phyloP scores from a whole-genome alignment of 1,284 basidiomycete genomes.

The Tetrapyrgos nigripes region DNA sequence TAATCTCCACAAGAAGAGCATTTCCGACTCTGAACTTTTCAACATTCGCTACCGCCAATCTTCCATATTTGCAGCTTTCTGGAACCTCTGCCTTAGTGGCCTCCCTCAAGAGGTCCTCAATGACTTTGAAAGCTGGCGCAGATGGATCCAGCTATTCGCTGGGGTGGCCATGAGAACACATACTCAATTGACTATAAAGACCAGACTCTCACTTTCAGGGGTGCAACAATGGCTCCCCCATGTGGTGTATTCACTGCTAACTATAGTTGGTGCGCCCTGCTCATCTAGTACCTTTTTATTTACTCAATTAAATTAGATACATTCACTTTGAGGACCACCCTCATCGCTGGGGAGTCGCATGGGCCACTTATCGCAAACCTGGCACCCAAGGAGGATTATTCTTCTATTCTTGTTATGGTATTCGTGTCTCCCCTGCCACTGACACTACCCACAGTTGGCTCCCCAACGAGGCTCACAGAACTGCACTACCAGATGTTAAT shows the following conservation, averaged over 20 bases:
- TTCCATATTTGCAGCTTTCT: neutral
- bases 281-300: neutral
- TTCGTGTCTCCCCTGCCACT: neutral
- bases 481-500: neutral
- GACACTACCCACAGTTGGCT: neutral
- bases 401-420: neutral
- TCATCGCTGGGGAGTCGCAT: neutral
- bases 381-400: neutral
- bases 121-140: neutral
- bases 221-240: neutral
- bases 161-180: neutral
- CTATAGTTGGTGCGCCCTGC: neutral
- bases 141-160: neutral
- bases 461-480: neutral
- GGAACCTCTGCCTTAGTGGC: neutral
- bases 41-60: neutral
- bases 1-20: neutral
- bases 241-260: neutral
- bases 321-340: neutral
- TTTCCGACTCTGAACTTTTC: neutral
- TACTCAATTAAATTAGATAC: neutral
- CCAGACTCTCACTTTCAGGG: neutral
- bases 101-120: neutral
- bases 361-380: neutral
- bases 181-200: neutral